Conservation (phyloP, 306 rosid genomes). For the Prunus mongolica region DNA sequence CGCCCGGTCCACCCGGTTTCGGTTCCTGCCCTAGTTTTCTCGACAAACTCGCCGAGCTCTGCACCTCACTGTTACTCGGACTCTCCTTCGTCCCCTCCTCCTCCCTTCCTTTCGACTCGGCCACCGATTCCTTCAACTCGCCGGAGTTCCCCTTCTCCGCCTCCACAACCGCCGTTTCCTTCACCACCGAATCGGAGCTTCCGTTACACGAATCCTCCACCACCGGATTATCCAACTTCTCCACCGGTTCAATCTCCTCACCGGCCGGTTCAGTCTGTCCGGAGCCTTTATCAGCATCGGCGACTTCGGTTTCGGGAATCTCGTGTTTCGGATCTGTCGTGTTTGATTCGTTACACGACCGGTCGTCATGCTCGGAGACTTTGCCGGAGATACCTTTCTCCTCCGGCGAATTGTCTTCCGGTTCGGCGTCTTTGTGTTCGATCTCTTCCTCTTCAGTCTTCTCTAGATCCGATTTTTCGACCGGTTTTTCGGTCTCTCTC, state of each 20-base stretch:
- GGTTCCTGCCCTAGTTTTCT: constrained; percentile 7
- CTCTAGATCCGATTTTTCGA: constrained; percentile 22
- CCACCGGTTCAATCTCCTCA: constrained; percentile 10
- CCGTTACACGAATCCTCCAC: constrained; percentile 31
- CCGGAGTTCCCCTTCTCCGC: constrained; percentile 14
- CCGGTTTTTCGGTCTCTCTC: neutral
- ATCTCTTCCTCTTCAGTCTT: neutral
- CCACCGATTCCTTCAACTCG: constrained; percentile 23
- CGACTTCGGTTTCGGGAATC: neutral
- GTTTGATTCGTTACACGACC: constrained; percentile 17
- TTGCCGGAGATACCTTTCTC: neutral
- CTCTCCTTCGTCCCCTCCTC: constrained; percentile 7
- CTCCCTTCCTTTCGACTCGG: constrained; percentile 11
- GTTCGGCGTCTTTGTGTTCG: neutral
- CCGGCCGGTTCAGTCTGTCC: neutral
- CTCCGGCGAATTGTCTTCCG: neutral
- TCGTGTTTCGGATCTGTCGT: constrained; percentile 16
- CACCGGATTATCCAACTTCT: constrained; percentile 3
- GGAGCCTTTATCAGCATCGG: neutral
- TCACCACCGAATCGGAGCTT: constrained; percentile 26
- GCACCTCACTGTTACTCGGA: constrained; percentile 21
- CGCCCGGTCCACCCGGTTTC: constrained; percentile 13
- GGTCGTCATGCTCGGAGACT: neutral
- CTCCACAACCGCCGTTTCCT: constrained; percentile 13
- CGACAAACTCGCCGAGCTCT: constrained; percentile 29